Evolutionary conservation across 495 filamentous ascomycete species (phyloP), one percentile per base, ranked within the genome.

Genomic region (Penicillium verhagenii): DNA sequence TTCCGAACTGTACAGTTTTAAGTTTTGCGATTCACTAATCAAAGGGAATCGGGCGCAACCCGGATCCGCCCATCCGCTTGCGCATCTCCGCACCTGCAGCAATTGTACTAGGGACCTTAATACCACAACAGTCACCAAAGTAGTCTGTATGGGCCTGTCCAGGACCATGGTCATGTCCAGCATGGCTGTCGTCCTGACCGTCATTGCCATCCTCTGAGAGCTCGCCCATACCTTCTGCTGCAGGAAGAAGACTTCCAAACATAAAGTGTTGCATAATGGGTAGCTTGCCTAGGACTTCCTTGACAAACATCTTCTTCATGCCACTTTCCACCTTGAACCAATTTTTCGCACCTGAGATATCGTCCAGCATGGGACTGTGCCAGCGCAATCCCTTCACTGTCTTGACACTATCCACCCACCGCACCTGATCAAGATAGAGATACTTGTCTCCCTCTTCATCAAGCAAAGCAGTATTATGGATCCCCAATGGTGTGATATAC

Each of bases 261-360:
- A 95, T 66, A 65, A 99, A 97, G 69, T 99, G 95, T 67, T 99
- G 94, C 87, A 97, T 96, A 37, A 99, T 94, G 6, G 95, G 95
- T 50, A 97, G 68, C 73, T 99, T 99, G 21, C 87, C 83, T 39
- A 99, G 73, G 1, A 99, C 92, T 69, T 99, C 95, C 37, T 83
- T 86, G 43, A 92, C 82, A 66, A 97, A 97, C 94, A 97, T 99
- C 59, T 89, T 86, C 58, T 88, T 81, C 94, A 99, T 96, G 7
- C 94, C 94, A 18, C 79, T 88, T 65, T 96, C 93, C 43, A 99
- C 87, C 73, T 99, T 97, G 50, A 60, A 74, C 94, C 94, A 99
- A 52, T 79, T 89, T 68, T 91, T 91, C 4, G 94, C 88, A n/a
- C 87, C 85, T 2, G 87, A 92, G 53, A 99, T 97, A 66, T 99